A percentile compares a stretch with the other conserved stretches of the same genome.
Conservation (phyloP, 2,329 filamentous ascomycete genomes). For the Alternaria sp. region DNA sequence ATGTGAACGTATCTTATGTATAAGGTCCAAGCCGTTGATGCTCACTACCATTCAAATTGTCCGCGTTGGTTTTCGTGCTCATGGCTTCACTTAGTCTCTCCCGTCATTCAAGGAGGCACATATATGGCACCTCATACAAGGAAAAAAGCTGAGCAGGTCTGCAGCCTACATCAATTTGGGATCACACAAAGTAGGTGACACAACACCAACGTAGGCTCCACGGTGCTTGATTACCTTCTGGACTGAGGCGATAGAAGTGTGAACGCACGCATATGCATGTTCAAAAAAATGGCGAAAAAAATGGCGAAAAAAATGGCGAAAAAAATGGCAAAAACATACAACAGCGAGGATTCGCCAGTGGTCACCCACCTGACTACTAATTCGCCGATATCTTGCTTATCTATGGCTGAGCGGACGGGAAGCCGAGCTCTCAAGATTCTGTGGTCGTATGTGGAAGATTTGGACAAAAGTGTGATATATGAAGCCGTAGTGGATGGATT, state of each 20-base stretch:
- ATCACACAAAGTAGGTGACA: background rate
- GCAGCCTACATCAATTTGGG: background rate
- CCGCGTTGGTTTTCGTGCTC: background rate
- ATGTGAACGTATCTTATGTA: background rate
- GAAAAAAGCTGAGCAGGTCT: background rate
- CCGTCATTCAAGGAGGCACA: background rate
- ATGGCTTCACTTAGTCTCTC: background rate
- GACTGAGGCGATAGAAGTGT: background rate
- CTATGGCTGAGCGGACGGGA: background rate
- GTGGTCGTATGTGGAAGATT: slow-evolving; percentile 5
- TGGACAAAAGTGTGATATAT: background rate
- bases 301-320: background rate
- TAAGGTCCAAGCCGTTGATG: background rate
- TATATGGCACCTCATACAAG: background rate
- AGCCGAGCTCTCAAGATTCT: background rate
- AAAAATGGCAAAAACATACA: slow-evolving; percentile 4
- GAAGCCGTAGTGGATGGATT: fast-evolving
- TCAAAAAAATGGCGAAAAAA: background rate
- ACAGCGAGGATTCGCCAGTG: slow-evolving; percentile 4
- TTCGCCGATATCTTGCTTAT: background rate
- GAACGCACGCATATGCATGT: background rate
- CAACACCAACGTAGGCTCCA: background rate
- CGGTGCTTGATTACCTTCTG: background rate
- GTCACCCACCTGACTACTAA: slow-evolving; percentile 5
- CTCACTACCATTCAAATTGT: too few species aligned